Evolutionary conservation across 1,284 basidiomycete species (phyloP), one percentile per base, ranked within the genome.

Genomic region (Austroboletus niveus): DNA sequence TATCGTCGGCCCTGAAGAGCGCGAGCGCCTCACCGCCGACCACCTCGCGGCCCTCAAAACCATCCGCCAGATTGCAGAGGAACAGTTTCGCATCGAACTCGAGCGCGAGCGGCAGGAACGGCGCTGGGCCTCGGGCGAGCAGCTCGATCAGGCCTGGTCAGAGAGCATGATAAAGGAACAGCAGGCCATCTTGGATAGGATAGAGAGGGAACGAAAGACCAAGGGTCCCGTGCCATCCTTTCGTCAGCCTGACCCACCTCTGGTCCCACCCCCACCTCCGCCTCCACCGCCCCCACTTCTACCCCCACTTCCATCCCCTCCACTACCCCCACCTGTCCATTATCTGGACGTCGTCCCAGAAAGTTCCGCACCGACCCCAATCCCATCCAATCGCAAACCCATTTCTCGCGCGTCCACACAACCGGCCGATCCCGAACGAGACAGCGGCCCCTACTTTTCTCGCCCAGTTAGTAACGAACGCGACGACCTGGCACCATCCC

Each of bases 31-130:
- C 34, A 58, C 66, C 40, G 47, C 62, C 3, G 73, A 76, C 24
- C 77, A 75, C 59, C 57, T 70, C 11, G 58, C 61, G 1, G 66
- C 72, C 11, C 75, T 77, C 71, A 62, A 57, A 20, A 69, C 54
- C 29, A 73, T 79, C 49, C 67, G 69, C 17, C 52, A 46, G 7
- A 61, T 77, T 4, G 77, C 75, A 2, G 60, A 64, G 45, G 75
- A 76, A 32, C 68, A 75, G 54, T 78, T 75, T 49, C 60, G 63
- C 4, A 58, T 59, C 44, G 71, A 70, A 17, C 57, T 81, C 32
- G 70, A 71, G 39, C 67, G 68, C 4, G 79, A 81, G 56, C 69
- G 76, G 1, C 73, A 70, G 58, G 68, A 70, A 45, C 47, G 75
- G 17, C 62, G 69, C 2, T 77, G 74, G 76, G 69, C 70, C 11